These are phyloP conservation scores for Pholiota molesta DNA, from an alignment of 768 basidiomycete genomes.

Conservation along the genomic window DNA sequence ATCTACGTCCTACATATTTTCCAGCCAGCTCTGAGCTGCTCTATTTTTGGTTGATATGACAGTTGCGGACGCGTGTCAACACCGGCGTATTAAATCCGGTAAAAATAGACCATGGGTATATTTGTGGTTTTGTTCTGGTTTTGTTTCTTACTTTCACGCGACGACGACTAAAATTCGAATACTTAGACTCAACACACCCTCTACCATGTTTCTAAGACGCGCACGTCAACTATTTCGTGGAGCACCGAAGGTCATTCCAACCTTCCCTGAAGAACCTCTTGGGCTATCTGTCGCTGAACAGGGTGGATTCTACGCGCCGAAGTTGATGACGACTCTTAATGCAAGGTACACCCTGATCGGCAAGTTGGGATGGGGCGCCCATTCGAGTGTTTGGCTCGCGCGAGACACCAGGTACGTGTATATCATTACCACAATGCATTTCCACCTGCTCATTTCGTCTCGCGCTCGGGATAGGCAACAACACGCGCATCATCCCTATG, in stretches of 20 bases:
- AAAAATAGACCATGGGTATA: too few species aligned
- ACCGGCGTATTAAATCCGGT: too few species aligned
- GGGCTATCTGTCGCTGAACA: constrained; percentile 16
- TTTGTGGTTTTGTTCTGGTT: background rate
- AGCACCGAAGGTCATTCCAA: constrained; percentile 5
- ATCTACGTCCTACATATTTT: too few species aligned
- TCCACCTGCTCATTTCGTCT: background rate
- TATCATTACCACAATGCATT: background rate
- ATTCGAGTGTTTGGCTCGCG: background rate
- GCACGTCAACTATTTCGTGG: background rate
- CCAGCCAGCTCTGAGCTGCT: too few species aligned
- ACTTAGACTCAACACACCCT: too few species aligned
- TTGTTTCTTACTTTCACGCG: background rate
- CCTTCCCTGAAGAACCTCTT: constrained; percentile 21
- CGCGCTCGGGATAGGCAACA: background rate
- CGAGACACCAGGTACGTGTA: background rate
- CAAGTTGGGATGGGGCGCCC: background rate
- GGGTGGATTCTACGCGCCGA: constrained; percentile 21
- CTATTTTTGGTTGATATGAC: too few species aligned
- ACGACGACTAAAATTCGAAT: background rate
- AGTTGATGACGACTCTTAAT: background rate
- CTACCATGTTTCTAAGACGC: background rate
- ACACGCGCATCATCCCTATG: background rate
- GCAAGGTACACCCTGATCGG: background rate
- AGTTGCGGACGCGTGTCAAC: too few species aligned